Evolutionary conservation across 2,329 filamentous ascomycete species (phyloP).

Genomic region (Beauveria pseudobassiana): DNA sequence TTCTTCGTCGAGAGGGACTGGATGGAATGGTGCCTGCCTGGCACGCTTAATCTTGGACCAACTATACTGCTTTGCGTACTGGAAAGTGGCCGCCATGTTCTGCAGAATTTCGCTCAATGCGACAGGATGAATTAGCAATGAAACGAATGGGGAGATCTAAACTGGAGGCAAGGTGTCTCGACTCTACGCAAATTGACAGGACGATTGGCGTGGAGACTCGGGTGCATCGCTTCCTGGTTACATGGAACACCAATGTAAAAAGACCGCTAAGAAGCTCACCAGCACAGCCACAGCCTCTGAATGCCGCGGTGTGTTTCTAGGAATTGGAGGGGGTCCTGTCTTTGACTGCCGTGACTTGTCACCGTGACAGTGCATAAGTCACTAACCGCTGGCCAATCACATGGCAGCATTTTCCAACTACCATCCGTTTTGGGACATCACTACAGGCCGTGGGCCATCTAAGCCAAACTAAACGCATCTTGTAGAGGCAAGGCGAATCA

Average conservation of each 20-base stretch:
- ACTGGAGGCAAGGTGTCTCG: background rate
- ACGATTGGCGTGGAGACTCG: background rate
- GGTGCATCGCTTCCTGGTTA: background rate
- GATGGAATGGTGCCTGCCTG: background rate
- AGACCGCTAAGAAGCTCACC: background rate
- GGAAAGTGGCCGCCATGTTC: conserved; percentile 3
- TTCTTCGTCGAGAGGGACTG: background rate
- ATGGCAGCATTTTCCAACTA: background rate
- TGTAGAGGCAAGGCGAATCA: background rate
- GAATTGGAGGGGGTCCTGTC: background rate
- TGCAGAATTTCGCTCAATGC: no score
- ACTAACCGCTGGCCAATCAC: background rate
- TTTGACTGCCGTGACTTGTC: background rate
- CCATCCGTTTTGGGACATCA: background rate
- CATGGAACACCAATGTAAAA: background rate
- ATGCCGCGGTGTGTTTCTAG: background rate
- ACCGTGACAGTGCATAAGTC: conserved; percentile 4
- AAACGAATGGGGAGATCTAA: background rate
- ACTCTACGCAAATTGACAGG: background rate
- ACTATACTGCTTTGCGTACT: conserved; percentile 4
- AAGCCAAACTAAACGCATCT: background rate
- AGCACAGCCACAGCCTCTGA: background rate
- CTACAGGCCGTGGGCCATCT: background rate
- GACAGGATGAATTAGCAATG: background rate
- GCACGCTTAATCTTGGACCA: conserved; percentile 5